Percentiles rank a stretch among this genome's conserved stretches.
Evolutionary conservation across 2,329 filamentous ascomycete genomes (phyloP).

Genomic region (Xenoacremonium recifei): DNA sequence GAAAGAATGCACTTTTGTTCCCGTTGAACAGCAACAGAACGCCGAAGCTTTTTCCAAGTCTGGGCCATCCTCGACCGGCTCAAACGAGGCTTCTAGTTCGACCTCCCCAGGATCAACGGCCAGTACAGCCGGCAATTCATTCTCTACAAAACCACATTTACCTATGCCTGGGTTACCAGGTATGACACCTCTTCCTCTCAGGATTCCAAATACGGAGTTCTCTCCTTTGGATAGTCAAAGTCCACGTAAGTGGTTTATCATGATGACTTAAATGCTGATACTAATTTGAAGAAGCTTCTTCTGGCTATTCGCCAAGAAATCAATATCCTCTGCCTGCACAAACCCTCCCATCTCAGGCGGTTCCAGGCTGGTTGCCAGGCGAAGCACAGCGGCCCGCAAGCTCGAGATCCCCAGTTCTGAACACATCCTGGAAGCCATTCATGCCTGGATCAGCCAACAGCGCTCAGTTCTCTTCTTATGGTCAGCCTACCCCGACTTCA

Average conservation of each 20-base stretch:
- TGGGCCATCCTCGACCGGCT: slow-evolving; percentile 45
- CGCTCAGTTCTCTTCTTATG: slow-evolving; percentile 50
- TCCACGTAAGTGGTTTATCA: slow-evolving; percentile 34
- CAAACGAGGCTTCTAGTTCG: slow-evolving; percentile 44
- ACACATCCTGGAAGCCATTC: slow-evolving; percentile 48
- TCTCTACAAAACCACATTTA: no score
- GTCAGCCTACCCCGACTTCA: slow-evolving; percentile 39
- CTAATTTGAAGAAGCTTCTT: slow-evolving; percentile 8
- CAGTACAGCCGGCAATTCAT: slow-evolving; percentile 40
- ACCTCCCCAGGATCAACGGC: slow-evolving; percentile 41
- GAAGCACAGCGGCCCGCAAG: slow-evolving; percentile 37
- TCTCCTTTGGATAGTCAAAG: slow-evolving; percentile 41
- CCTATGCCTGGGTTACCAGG: slow-evolving; percentile 44
- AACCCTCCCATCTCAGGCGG: no score
- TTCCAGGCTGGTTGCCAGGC: slow-evolving; percentile 45
- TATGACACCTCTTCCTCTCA: slow-evolving; percentile 44
- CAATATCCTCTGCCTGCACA: slow-evolving; percentile 33
- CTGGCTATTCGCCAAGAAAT: slow-evolving; percentile 9
- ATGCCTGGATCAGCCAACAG: slow-evolving; percentile 50
- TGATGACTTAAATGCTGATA: slow-evolving; percentile 7
- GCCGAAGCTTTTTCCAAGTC: slow-evolving; percentile 39
- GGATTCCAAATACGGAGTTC: slow-evolving; percentile 35
- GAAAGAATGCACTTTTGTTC: slow-evolving; percentile 90
- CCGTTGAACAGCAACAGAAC: slow-evolving; percentile 73
- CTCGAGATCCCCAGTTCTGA: slow-evolving; percentile 44